Percentiles rank a stretch among this genome's conserved stretches.
phyloP scores from a whole-genome alignment of 2,329 filamentous ascomycete species.

The Pseudopyricularia javanii region DNA sequence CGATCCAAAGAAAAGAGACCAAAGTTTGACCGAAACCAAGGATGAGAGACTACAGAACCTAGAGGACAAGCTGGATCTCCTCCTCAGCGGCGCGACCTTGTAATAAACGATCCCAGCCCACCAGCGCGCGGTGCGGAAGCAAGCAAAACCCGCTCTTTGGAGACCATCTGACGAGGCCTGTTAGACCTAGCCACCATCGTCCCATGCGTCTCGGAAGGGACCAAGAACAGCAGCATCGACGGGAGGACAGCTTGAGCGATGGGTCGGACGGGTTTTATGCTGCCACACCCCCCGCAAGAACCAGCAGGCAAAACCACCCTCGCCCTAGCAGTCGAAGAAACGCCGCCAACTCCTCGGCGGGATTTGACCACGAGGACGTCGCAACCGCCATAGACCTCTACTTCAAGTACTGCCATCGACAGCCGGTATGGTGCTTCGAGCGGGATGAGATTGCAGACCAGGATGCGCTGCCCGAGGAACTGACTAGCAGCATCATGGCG shows the following conservation, averaged over 20 bases:
- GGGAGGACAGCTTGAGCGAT: neutral
- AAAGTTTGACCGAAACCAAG: slow-evolving; percentile 14
- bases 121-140: neutral
- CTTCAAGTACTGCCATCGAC: slow-evolving; percentile 29
- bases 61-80: slow-evolving; percentile 38
- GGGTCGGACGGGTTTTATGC: neutral
- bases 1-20: neutral
- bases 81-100: slow-evolving; percentile 27
- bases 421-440: slow-evolving; percentile 32
- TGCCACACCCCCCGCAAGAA: neutral
- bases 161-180: slow-evolving; percentile 2
- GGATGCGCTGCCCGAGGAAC: slow-evolving; percentile 19
- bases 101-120: slow-evolving; percentile 10
- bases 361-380: slow-evolving; percentile 1
- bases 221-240: neutral
- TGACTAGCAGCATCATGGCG: slow-evolving; percentile 22
- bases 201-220: neutral
- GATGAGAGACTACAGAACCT: slow-evolving; percentile 36
- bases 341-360: neutral
- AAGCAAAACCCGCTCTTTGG: neutral
- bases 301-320: neutral
- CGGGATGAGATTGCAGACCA: slow-evolving; percentile 21
- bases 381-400: slow-evolving; percentile 24
- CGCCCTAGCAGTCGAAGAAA: neutral
- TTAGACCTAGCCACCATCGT: slow-evolving; percentile 1